Conservation (phyloP, 1,139 yeast genomes). For the Yamadazyma oceani region DNA sequence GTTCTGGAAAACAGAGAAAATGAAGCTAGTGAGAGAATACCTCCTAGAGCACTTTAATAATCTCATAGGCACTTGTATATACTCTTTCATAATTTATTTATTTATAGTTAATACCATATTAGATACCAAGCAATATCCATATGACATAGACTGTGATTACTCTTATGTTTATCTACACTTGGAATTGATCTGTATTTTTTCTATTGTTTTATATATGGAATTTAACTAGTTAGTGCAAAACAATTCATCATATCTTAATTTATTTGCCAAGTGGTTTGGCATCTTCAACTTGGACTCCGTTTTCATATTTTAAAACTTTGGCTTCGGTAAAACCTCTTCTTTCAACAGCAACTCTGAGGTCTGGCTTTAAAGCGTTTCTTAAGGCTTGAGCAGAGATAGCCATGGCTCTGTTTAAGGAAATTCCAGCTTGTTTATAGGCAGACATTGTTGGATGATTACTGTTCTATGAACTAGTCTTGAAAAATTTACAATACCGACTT, state of each 20-base stretch:
- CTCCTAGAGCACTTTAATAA: background rate
- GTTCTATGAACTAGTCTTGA: background rate
- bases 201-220: background rate
- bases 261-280: constrained; percentile 31
- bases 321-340: constrained; percentile 78
- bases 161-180: no score
- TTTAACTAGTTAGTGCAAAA: background rate
- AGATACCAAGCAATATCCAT: background rate
- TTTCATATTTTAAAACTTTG: constrained; percentile 68
- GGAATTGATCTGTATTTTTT: background rate
- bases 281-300: constrained; percentile 52
- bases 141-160: no score
- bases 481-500: constrained; percentile 3
- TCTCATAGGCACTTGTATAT: constrained; percentile 1
- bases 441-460: constrained; percentile 44
- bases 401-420: constrained; percentile 85
- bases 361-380: constrained; percentile 88
- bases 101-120: background rate
- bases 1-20: constrained; percentile 15
- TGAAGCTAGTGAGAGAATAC: background rate
- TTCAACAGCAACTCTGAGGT: constrained; percentile 72
- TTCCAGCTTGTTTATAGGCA: constrained; percentile 85
- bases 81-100: constrained; percentile 1
- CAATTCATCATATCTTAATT: no score
- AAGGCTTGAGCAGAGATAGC: constrained; percentile 88